Percentiles rank a stretch among this genome's conserved stretches.
phyloP scores from a whole-genome alignment of 2,329 filamentous ascomycete species.

The Fusarium sp. region DNA sequence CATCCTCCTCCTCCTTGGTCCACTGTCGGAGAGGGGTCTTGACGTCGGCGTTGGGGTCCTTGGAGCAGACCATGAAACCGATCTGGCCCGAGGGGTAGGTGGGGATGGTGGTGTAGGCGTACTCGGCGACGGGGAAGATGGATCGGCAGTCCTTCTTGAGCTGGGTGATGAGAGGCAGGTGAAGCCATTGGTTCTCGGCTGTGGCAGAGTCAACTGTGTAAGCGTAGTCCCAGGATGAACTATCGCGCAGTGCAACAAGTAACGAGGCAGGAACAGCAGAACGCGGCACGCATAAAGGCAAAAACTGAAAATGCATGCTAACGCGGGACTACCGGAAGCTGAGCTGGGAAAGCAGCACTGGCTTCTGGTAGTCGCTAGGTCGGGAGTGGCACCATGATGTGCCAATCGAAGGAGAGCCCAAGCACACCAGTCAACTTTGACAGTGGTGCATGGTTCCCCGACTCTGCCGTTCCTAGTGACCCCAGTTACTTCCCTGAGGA shows the following conservation, averaged over 20 bases:
- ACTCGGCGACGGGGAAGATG: conserved; percentile 97
- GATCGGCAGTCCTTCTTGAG: conserved; percentile 97
- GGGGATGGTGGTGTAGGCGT: conserved; percentile 98
- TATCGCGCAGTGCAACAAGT: conserved; percentile 25
- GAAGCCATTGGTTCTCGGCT: conserved; percentile 99
- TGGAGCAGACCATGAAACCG: conserved; percentile 99
- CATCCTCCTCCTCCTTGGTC: conserved; percentile 86
- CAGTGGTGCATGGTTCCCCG: conserved; percentile 27
- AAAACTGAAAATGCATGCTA: conserved; percentile 37
- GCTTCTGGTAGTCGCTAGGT: conserved; percentile 50
- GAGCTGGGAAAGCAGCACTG: conserved; percentile 51
- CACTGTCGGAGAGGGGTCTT: conserved; percentile 84
- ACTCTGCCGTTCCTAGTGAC: conserved; percentile 49
- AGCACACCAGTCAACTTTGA: conserved; percentile 33
- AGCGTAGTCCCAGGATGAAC: conserved; percentile 23
- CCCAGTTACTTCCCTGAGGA: conserved; percentile 52
- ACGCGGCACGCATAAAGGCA: conserved; percentile 23
- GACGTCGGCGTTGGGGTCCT: conserved; percentile 85
- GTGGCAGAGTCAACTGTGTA: conserved; percentile 34
- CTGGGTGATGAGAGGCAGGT: conserved; percentile 89
- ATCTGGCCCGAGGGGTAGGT: conserved; percentile 99
- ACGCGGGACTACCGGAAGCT: conserved; percentile 51
- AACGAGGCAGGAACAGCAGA: conserved; percentile 37
- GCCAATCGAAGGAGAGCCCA: conserved; percentile 40
- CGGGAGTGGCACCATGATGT: conserved; percentile 38